Evolutionary conservation across 2,329 filamentous ascomycete species (phyloP).

Genomic region (Stagonosporopsis rhizophila): DNA sequence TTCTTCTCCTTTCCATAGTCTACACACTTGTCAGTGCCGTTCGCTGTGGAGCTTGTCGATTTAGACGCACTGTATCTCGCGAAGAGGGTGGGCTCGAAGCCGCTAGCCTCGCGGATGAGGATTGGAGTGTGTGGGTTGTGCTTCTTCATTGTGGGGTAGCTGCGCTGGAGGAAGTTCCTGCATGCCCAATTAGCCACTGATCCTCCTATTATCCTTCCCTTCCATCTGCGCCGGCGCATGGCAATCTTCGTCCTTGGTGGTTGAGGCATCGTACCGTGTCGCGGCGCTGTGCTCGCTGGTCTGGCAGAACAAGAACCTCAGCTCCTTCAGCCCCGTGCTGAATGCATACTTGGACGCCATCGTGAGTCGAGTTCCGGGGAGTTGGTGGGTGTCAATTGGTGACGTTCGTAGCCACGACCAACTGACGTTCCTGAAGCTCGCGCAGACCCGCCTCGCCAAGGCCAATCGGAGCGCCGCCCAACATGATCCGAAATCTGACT

Average conservation of each 20-base stretch:
- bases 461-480: conserved; percentile 35
- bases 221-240: conserved; percentile 1
- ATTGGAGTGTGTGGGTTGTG: conserved; percentile 95
- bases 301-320: conserved; percentile 97
- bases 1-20: conserved; percentile 73
- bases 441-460: conserved; percentile 10
- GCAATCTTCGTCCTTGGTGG: background rate
- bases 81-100: conserved; percentile 84
- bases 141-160: conserved; percentile 99
- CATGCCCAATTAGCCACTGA: background rate
- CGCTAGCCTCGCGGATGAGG: conserved; percentile 88
- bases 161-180: conserved; percentile 86
- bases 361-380: conserved; percentile 34
- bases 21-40: conserved; percentile 41
- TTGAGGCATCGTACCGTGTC: conserved; percentile 69
- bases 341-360: conserved; percentile 97
- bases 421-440: conserved; percentile 28
- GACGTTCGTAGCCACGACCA: conserved; percentile 13
- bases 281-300: conserved; percentile 88
- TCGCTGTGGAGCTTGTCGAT: background rate
- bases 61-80: conserved; percentile 81
- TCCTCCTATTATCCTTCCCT: background rate
- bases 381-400: conserved; percentile 23
- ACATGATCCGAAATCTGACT: conserved; percentile 36
- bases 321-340: conserved; percentile 85